phyloP scores from a whole-genome alignment of 164 flowering plant genomes.

The Chimonanthus praecox region DNA sequence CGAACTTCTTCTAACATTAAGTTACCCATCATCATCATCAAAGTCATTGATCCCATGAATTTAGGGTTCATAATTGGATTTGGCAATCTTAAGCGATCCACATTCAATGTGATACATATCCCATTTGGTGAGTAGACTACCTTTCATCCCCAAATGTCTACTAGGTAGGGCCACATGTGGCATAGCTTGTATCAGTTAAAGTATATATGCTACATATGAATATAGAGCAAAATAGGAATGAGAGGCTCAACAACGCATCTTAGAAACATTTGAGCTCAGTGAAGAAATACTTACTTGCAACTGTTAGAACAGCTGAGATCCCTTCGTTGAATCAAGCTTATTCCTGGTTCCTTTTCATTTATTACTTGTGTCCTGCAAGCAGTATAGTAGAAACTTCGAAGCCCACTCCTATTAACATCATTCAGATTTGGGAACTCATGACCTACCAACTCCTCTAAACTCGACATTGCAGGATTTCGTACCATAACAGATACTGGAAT shows the following conservation, averaged over 20 bases:
- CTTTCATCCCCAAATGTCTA: too few relatives aligned
- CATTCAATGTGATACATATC: too few relatives aligned
- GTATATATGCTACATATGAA: background rate
- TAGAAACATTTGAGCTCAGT: background rate
- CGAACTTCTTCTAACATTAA: too few relatives aligned
- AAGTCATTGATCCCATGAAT: too few relatives aligned
- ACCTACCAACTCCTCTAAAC: slow-evolving; percentile 83
- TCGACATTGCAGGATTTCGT: slow-evolving; percentile 56
- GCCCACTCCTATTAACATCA: slow-evolving; percentile 49
- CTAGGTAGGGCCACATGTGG: background rate
- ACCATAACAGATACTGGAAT: slow-evolving; percentile 24
- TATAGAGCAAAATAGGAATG: background rate
- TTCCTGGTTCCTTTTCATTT: slow-evolving; percentile 66
- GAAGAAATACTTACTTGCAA: slow-evolving; percentile 48
- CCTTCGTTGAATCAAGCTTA: slow-evolving; percentile 73
- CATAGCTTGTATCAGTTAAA: background rate
- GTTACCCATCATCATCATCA: too few relatives aligned
- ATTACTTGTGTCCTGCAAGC: slow-evolving; percentile 52
- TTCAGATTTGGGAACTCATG: slow-evolving; percentile 65
- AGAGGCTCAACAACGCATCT: background rate
- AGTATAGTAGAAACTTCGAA: slow-evolving; percentile 59
- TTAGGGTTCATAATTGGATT: too few relatives aligned
- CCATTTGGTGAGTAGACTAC: too few relatives aligned
- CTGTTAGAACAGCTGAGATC: slow-evolving; percentile 74
- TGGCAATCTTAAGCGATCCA: too few relatives aligned